Conservation (phyloP, 345 rosid species). For the Brassica nigra region DNA sequence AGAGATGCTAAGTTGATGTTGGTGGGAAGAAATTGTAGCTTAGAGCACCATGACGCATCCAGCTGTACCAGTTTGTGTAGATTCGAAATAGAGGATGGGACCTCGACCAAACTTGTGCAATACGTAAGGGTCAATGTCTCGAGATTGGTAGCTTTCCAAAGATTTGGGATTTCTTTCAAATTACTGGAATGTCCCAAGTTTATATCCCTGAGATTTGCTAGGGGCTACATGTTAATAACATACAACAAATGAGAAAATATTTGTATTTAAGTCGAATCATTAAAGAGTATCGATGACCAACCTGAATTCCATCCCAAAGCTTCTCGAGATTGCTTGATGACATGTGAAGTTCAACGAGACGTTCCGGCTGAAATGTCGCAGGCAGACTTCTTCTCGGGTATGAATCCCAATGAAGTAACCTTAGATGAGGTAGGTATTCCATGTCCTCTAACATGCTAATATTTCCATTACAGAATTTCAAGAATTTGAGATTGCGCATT, state of each 20-base stretch:
- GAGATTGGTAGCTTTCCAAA: background rate
- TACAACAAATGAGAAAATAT: background rate
- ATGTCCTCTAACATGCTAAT: background rate
- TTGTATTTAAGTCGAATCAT: too few species aligned
- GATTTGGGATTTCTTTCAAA: background rate
- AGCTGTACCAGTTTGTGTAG: background rate
- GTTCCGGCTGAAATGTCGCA: background rate
- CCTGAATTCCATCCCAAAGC: background rate
- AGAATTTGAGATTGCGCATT: background rate
- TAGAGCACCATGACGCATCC: background rate
- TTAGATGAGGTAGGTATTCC: background rate
- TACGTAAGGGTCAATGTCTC: background rate
- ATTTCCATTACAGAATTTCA: background rate
- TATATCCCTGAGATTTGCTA: background rate
- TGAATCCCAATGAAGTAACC: background rate
- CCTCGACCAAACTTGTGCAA: background rate
- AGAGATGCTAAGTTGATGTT: background rate
- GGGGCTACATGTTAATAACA: background rate
- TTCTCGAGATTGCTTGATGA: background rate
- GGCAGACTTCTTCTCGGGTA: background rate
- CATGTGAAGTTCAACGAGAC: background rate
- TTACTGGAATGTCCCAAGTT: background rate
- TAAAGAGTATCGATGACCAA: background rate
- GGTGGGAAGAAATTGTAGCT: background rate
- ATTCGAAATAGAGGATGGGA: background rate